Conservation (phyloP, 2,329 filamentous ascomycete species). For the Aspergillus pseudoglaucus region DNA sequence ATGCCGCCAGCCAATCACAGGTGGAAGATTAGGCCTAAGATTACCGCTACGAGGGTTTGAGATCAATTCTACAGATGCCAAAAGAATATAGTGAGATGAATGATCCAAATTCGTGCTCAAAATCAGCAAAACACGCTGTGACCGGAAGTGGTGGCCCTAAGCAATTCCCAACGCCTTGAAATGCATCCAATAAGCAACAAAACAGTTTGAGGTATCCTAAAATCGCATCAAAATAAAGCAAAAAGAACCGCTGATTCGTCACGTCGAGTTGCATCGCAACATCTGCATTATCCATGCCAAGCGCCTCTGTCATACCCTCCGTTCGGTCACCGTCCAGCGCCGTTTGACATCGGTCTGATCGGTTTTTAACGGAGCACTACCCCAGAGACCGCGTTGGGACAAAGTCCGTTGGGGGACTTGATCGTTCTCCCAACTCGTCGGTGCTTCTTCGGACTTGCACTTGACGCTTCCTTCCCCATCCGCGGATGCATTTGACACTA, state of each 20-base stretch:
- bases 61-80: neutral
- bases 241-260: neutral
- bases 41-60: neutral
- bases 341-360: conserved; percentile 23
- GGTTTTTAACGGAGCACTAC: conserved; percentile 23
- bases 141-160: too few relatives aligned
- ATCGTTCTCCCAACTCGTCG: conserved; percentile 11
- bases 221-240: conserved; percentile 3
- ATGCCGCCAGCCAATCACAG: neutral
- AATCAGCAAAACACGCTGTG: neutral
- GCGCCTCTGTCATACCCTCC: conserved; percentile 7
- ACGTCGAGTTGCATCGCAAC: conserved; percentile 4
- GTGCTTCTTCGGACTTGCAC: neutral
- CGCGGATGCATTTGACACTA: conserved; percentile 9
- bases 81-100: neutral
- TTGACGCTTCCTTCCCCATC: neutral
- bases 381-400: conserved; percentile 34
- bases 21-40: neutral
- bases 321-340: conserved; percentile 35
- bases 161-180: neutral
- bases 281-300: conserved; percentile 7
- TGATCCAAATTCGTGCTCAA: neutral
- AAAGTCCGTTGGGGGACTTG: conserved; percentile 22
- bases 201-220: neutral
- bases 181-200: neutral